phyloP scores from a whole-genome alignment of 2,329 filamentous ascomycete species.

The Hansfordia pulvinata region DNA sequence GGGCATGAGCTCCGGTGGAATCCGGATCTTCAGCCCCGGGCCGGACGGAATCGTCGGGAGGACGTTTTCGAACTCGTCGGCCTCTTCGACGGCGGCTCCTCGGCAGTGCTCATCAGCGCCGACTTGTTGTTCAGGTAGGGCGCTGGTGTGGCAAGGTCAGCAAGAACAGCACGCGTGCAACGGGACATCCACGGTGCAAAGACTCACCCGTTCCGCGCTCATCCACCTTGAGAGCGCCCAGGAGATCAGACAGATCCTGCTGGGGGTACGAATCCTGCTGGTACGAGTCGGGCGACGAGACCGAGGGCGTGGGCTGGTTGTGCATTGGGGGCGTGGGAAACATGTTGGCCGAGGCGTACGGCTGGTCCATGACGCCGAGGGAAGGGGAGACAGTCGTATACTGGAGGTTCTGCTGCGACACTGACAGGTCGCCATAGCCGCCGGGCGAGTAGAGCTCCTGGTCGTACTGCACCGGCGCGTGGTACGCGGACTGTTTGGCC shows the following conservation, averaged over 20 bases:
- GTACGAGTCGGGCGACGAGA: conserved; percentile 34
- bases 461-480: conserved; percentile 25
- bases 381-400: conserved; percentile 38
- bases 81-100: conserved; percentile 54
- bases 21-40: conserved; percentile 67
- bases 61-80: conserved; percentile 58
- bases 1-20: conserved; percentile 89
- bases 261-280: conserved; percentile 53
- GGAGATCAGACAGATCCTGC: conserved; percentile 61
- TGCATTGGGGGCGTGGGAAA: conserved; percentile 41
- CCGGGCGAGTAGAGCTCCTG: conserved; percentile 30
- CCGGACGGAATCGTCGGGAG: conserved; percentile 55
- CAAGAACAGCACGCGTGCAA: too few relatives aligned
- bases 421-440: conserved; percentile 29
- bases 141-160: conserved; percentile 35
- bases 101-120: conserved; percentile 25
- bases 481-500: conserved; percentile 32
- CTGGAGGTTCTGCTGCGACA: conserved; percentile 31
- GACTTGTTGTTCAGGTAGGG: conserved; percentile 66
- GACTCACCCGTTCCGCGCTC: conserved; percentile 72
- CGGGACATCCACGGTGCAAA: too few relatives aligned
- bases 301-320: conserved; percentile 22
- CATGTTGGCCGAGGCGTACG: conserved; percentile 32
- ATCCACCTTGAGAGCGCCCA: conserved; percentile 79
- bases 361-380: conserved; percentile 34